Percentiles rank a stretch among this genome's conserved stretches.
Conservation (phyloP, 257 asterid species). For the Rauvolfia tetraphylla region DNA sequence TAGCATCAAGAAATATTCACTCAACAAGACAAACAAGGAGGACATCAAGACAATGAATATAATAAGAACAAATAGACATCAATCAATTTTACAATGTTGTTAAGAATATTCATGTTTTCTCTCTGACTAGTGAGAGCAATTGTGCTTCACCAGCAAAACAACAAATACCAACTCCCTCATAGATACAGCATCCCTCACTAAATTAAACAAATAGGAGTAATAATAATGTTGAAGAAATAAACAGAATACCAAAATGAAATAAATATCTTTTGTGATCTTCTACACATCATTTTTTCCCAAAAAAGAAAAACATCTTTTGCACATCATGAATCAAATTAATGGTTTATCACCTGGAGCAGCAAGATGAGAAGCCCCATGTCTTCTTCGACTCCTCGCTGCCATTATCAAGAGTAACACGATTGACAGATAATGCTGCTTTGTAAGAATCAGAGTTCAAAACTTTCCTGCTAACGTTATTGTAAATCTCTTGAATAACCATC, state of each 20-base stretch:
- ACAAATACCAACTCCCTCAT: neutral
- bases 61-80: too few relatives aligned
- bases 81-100: neutral
- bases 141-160: neutral
- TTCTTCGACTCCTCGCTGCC: slow-evolving; percentile 18
- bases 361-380: slow-evolving; percentile 14
- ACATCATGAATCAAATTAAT: neutral
- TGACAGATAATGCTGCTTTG: slow-evolving; percentile 27
- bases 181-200: neutral
- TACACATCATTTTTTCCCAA: too few relatives aligned
- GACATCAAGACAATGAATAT: too few relatives aligned
- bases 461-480: slow-evolving; percentile 26
- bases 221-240: neutral
- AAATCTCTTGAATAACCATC: slow-evolving; percentile 29
- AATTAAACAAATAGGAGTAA: neutral
- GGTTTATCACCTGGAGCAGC: slow-evolving; percentile 21
- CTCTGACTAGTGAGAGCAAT: neutral
- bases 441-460: slow-evolving; percentile 27
- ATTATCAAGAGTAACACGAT: slow-evolving; percentile 24
- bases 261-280: neutral
- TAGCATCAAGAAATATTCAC: too few relatives aligned
- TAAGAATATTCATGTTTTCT: neutral
- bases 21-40: too few relatives aligned
- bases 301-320: too few relatives aligned
- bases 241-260: neutral